Evolutionary conservation across 331 rosid genomes (phyloP).

Genomic region (Phaseolus coccineus): DNA sequence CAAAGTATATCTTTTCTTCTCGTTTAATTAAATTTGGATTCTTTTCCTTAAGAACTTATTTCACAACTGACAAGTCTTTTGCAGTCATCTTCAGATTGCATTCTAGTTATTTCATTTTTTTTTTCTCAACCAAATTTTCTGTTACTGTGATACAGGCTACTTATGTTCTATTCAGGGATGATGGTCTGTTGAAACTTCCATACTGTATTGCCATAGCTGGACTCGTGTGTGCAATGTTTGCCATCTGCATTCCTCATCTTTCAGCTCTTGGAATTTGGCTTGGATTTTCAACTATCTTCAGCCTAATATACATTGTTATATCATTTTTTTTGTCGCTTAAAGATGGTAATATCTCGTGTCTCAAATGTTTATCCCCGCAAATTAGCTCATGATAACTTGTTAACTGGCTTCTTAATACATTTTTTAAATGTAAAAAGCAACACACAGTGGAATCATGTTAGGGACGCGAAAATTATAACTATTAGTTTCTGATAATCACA

Average conservation of each 20-base stretch:
- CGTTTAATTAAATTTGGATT: slow-evolving; percentile 4
- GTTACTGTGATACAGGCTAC: slow-evolving; percentile 66
- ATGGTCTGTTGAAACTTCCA: slow-evolving; percentile 79
- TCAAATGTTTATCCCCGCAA: neutral
- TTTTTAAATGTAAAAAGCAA: neutral
- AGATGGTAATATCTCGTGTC: slow-evolving; percentile 68
- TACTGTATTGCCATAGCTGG: slow-evolving; percentile 77
- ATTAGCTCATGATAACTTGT: slow-evolving; percentile 7
- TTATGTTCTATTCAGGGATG: slow-evolving; percentile 70
- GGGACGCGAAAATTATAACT: neutral
- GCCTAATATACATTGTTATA: slow-evolving; percentile 60
- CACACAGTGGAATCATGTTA: neutral
- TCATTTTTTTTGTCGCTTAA: slow-evolving; percentile 64
- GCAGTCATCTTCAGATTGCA: neutral
- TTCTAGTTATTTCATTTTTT: neutral
- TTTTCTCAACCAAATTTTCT: neutral
- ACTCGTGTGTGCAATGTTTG: slow-evolving; percentile 71
- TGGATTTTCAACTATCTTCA: slow-evolving; percentile 82
- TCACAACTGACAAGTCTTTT: neutral
- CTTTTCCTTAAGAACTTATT: neutral
- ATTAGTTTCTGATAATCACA: neutral
- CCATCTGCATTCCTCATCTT: slow-evolving; percentile 81
- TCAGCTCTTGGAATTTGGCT: slow-evolving; percentile 95
- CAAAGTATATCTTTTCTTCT: neutral
- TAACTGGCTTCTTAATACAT: neutral